These are phyloP conservation scores for Macrolepiota fuliginosa DNA, from an alignment of 768 basidiomycete genomes.

Conservation along the genomic window DNA sequence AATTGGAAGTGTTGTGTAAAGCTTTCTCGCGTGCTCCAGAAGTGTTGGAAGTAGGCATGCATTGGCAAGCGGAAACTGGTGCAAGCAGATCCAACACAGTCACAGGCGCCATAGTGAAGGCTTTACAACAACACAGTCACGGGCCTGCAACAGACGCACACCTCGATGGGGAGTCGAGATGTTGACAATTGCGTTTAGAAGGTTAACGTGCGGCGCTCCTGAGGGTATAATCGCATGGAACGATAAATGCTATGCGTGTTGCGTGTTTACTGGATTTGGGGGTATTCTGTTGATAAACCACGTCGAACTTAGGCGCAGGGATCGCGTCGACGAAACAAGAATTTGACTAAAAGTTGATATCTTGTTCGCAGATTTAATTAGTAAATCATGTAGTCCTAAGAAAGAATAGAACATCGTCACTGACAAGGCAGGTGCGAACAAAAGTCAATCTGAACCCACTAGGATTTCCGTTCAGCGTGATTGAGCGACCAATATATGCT, in stretches of 20 bases:
- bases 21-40: slow-evolving; percentile 34
- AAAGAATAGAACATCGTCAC: not conserved
- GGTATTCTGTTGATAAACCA: no score
- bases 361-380: not conserved
- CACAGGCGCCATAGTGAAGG: slow-evolving; percentile 16
- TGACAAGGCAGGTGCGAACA: not conserved
- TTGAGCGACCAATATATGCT: not conserved
- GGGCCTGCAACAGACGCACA: slow-evolving; percentile 12
- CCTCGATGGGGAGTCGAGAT: not conserved
- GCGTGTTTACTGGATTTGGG: no score
- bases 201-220: no score
- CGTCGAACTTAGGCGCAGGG: no score
- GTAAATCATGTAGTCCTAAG: not conserved
- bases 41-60: slow-evolving; percentile 33
- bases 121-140: slow-evolving; percentile 28
- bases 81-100: slow-evolving; percentile 24
- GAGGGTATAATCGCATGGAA: no score
- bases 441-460: not conserved
- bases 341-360: not conserved
- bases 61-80: slow-evolving; percentile 60
- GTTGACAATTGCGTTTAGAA: not conserved
- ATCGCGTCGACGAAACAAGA: no score
- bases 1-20: slow-evolving; percentile 37
- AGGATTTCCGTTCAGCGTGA: not conserved
- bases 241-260: no score